phyloP scores from a whole-genome alignment of 345 rosid genomes.

The Kernera saxatilis region DNA sequence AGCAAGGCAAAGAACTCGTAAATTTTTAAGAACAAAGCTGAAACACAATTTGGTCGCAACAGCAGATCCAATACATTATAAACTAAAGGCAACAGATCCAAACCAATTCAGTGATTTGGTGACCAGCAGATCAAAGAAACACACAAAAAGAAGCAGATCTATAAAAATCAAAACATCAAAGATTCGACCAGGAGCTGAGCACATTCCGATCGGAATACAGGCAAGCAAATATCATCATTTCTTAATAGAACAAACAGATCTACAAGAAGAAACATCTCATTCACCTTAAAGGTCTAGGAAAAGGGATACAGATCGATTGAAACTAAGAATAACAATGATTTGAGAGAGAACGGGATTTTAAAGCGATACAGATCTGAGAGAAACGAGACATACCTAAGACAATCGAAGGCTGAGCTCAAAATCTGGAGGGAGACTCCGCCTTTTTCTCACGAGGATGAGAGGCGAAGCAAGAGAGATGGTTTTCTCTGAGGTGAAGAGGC shows the following conservation, averaged over 20 bases:
- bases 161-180: neutral
- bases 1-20: neutral
- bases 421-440: conserved; percentile 34
- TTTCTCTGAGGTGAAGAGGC: conserved; percentile 16
- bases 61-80: neutral
- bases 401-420: conserved; percentile 13
- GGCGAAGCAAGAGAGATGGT: conserved; percentile 4
- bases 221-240: neutral
- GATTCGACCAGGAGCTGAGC: neutral
- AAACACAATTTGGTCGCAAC: neutral
- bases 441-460: conserved; percentile 28
- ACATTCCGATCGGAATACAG: neutral
- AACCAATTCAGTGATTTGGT: neutral
- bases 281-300: conserved; percentile 15
- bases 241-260: neutral
- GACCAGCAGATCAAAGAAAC: neutral
- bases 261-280: neutral
- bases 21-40: neutral
- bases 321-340: neutral
- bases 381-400: neutral
- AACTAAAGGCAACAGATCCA: neutral
- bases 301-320: neutral
- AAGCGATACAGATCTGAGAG: conserved; percentile 22
- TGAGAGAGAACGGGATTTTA: neutral
- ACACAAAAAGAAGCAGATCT: neutral